Conservation (phyloP, 176 grass and related monocot genomes). For the Carex cristatella region DNA sequence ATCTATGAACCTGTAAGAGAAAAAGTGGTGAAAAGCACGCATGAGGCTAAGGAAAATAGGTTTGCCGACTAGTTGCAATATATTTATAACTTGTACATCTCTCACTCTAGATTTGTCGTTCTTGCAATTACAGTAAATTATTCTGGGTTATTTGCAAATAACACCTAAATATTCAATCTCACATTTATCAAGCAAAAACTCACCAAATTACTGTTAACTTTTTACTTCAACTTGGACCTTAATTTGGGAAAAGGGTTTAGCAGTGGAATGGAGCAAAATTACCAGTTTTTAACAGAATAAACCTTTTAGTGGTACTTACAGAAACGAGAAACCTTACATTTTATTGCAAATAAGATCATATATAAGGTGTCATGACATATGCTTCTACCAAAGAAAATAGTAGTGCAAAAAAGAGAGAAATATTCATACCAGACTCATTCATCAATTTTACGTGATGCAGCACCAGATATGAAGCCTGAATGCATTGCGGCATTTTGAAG, state of each 20-base stretch:
- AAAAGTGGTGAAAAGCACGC: constrained; percentile 13
- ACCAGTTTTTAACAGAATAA: background rate
- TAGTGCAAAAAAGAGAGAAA: background rate
- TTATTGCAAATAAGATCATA: background rate
- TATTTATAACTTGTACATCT: background rate
- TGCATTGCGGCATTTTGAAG: constrained; percentile 50
- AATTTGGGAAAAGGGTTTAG: too few species aligned
- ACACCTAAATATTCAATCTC: background rate
- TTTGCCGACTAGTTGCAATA: background rate
- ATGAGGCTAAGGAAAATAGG: constrained; percentile 9
- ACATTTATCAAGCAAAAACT: background rate
- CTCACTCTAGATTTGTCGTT: background rate
- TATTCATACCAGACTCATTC: constrained; percentile 38
- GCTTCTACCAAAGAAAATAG: background rate
- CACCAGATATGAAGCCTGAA: constrained; percentile 46
- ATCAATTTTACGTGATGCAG: constrained; percentile 23
- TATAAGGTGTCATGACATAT: background rate
- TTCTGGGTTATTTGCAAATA: background rate
- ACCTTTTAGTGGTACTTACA: background rate
- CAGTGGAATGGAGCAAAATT: too few species aligned
- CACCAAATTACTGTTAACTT: background rate
- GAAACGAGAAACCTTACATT: background rate
- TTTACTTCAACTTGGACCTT: too few species aligned
- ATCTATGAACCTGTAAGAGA: constrained; percentile 41
- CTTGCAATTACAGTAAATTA: background rate